These are phyloP conservation scores for Volvox reticuliferus DNA, from an alignment of 139 green algal species.

Conservation along the genomic window DNA sequence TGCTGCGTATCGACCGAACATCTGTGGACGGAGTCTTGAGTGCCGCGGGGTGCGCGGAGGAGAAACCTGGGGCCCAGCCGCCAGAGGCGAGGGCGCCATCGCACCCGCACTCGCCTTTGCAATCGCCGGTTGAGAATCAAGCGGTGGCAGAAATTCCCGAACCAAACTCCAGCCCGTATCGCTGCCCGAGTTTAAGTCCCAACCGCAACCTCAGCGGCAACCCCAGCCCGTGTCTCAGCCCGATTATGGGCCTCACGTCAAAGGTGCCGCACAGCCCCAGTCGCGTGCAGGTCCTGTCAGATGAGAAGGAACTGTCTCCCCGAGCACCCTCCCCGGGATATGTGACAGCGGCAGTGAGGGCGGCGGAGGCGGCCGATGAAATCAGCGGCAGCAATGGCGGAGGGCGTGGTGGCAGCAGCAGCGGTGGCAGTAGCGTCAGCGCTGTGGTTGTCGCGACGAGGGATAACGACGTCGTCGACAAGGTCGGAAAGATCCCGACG, in stretches of 20 bases:
- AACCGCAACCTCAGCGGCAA: neutral
- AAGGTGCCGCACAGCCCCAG: neutral
- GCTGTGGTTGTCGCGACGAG: neutral
- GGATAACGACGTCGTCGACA: neutral
- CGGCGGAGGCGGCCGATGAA: neutral
- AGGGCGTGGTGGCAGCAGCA: neutral
- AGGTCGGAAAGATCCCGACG: neutral
- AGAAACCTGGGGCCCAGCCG: too few relatives aligned
- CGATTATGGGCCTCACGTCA: neutral
- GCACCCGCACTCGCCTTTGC: too few relatives aligned
- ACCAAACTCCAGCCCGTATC: neutral
- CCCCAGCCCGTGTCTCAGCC: neutral
- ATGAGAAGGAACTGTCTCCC: neutral
- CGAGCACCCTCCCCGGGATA: too few relatives aligned
- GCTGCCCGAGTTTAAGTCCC: neutral
- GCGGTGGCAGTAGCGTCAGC: neutral
- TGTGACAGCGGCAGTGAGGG: too few relatives aligned
- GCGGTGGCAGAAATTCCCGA: neutral
- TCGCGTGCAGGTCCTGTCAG: neutral
- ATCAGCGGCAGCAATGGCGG: neutral
- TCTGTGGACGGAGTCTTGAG: too few relatives aligned
- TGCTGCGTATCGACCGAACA: too few relatives aligned
- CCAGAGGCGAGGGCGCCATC: too few relatives aligned
- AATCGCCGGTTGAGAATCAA: too few relatives aligned
- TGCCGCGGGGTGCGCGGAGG: too few relatives aligned